Evolutionary conservation across 192 early-diverging fungal species (phyloP).

Genomic region (Gorgonomyces haynaldii): DNA sequence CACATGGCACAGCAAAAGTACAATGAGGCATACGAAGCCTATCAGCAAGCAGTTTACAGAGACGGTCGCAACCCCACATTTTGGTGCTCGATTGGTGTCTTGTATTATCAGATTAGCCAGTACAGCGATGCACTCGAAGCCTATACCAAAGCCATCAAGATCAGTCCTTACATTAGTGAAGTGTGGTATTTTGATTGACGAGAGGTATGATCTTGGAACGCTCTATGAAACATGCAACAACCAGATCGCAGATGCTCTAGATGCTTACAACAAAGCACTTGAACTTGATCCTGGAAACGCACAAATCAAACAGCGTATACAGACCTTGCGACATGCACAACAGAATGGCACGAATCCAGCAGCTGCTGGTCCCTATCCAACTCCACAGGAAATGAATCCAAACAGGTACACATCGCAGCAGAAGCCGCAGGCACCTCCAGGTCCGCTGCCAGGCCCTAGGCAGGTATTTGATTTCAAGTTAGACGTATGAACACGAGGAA

Average conservation of each 20-base stretch:
- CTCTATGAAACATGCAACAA: conserved; percentile 97
- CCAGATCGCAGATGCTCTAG: conserved; percentile 90
- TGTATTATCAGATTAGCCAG: conserved; percentile 96
- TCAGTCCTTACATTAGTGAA: conserved; percentile 89
- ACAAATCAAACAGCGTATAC: conserved; percentile 69
- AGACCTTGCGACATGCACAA: too few species aligned
- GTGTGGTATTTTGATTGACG: conserved; percentile 60
- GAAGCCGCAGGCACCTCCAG: too few species aligned
- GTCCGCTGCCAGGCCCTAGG: too few species aligned
- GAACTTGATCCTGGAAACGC: conserved; percentile 86
- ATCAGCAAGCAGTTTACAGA: conserved; percentile 91
- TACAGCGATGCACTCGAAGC: conserved; percentile 94
- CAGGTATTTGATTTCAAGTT: too few species aligned
- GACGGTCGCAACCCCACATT: conserved; percentile 91
- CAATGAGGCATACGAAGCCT: conserved; percentile 92
- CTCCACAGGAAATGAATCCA: too few species aligned
- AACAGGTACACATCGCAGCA: too few species aligned
- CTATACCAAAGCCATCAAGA: conserved; percentile 85
- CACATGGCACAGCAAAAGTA: conserved; percentile 93
- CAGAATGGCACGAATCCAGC: too few species aligned
- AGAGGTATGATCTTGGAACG: conserved; percentile 76
- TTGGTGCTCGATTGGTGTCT: conserved; percentile 97
- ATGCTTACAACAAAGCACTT: conserved; percentile 87
- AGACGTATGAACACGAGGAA: too few species aligned
- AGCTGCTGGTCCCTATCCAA: too few species aligned